A percentile compares a stretch with the other conserved stretches of the same genome.
Conservation (phyloP, 257 asterid genomes). For the Euphrasia confusa region DNA sequence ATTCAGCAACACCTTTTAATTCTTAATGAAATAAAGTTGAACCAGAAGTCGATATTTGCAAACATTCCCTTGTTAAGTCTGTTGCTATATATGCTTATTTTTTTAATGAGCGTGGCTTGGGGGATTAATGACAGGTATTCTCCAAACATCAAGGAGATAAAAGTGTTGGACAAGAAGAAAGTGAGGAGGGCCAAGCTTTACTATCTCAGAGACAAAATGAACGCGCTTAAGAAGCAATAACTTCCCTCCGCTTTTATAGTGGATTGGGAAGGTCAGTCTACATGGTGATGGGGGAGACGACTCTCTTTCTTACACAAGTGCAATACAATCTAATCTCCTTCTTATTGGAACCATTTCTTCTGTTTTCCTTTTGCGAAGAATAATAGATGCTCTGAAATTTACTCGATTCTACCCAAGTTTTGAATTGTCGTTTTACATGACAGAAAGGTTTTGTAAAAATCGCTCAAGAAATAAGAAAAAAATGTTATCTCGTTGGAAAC, state of each 20-base stretch:
- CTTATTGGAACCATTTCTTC: too few species aligned
- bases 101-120: slow-evolving; percentile 21
- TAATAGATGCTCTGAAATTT: too few species aligned
- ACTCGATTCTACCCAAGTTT: too few species aligned
- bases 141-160: slow-evolving; percentile 89
- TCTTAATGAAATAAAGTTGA: neutral
- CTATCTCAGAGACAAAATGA: slow-evolving; percentile 89
- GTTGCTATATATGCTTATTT: neutral
- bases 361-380: too few species aligned
- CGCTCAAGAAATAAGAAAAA: too few species aligned
- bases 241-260: slow-evolving; percentile 24
- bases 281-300: slow-evolving; percentile 24
- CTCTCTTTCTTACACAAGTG: neutral
- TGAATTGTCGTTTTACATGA: too few species aligned
- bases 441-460: too few species aligned
- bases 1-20: too few species aligned
- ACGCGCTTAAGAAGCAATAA: slow-evolving; percentile 70
- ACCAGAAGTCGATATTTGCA: slow-evolving; percentile 4
- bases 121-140: slow-evolving; percentile 65
- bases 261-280: slow-evolving; percentile 26
- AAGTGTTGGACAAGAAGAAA: slow-evolving; percentile 87
- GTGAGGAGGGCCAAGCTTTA: slow-evolving; percentile 98
- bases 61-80: neutral
- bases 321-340: too few species aligned
- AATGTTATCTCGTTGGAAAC: too few species aligned